These are phyloP conservation scores for Irpex sp. DNA, from an alignment of 1,284 basidiomycete species.

Conservation along the genomic window DNA sequence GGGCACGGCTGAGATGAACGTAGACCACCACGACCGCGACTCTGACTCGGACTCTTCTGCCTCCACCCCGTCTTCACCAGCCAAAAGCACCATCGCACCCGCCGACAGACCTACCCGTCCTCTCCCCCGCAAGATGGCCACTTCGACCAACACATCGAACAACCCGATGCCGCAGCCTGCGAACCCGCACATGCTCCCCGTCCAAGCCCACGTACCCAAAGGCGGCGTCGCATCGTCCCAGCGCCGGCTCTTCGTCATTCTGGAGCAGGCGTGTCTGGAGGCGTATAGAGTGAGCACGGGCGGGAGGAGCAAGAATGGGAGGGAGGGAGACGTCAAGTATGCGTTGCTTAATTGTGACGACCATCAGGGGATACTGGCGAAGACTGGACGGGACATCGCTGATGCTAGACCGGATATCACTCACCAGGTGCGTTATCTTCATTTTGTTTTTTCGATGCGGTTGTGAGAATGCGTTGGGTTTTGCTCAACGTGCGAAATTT, in stretches of 20 bases:
- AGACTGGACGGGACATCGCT: slow-evolving; percentile 96
- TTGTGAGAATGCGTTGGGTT: neutral
- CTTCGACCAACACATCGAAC: slow-evolving; percentile 19
- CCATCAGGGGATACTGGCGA: slow-evolving; percentile 97
- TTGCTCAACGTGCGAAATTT: neutral
- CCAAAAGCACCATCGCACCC: slow-evolving; percentile 31
- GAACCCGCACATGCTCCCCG: slow-evolving; percentile 79
- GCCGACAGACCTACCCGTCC: slow-evolving; percentile 38
- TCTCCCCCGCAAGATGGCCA: slow-evolving; percentile 49
- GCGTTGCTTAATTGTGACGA: slow-evolving; percentile 98
- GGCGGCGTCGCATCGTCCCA: slow-evolving; percentile 41
- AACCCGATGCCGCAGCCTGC: slow-evolving; percentile 38
- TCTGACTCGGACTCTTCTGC: slow-evolving; percentile 14
- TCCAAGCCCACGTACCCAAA: slow-evolving; percentile 77
- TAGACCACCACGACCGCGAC: slow-evolving; percentile 12
- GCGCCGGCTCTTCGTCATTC: slow-evolving; percentile 82
- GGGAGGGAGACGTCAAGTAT: slow-evolving; percentile 87
- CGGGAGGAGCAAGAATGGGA: slow-evolving; percentile 44
- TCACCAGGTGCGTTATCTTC: slow-evolving; percentile 72
- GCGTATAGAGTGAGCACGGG: slow-evolving; percentile 83
- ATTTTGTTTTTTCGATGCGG: too few species aligned
- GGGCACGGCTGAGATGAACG: slow-evolving; percentile 18
- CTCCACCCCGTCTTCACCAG: slow-evolving; percentile 12
- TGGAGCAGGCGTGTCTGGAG: slow-evolving; percentile 94
- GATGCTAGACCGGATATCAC: slow-evolving; percentile 98